Percentiles rank a stretch among this genome's conserved stretches.
Conservation (phyloP, 2,329 filamentous ascomycete species). For the Tolypocladium amazonense region DNA sequence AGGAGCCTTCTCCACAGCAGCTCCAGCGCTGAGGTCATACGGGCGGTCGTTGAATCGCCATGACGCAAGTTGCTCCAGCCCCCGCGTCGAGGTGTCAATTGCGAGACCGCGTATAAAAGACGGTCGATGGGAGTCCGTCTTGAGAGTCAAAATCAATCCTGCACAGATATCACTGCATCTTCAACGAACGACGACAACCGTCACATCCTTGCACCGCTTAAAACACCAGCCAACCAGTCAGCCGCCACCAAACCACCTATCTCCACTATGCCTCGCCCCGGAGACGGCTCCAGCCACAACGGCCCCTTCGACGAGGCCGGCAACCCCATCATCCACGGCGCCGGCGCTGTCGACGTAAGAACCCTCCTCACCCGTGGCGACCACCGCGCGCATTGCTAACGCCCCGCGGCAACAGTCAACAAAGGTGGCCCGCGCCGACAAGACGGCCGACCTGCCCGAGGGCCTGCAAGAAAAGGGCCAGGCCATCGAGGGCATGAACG, state of each 20-base stretch:
- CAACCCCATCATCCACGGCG: slow-evolving; percentile 34
- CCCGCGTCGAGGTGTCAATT: background rate
- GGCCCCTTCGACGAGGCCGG: slow-evolving; percentile 27
- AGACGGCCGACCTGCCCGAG: slow-evolving; percentile 37
- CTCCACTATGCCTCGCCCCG: slow-evolving; percentile 37
- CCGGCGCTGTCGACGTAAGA: slow-evolving; percentile 26
- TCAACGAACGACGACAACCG: background rate
- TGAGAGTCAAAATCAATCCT: background rate
- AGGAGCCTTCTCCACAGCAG: background rate
- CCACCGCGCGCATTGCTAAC: background rate
- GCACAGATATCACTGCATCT: background rate
- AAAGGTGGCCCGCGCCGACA: slow-evolving; percentile 35
- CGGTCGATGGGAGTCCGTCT: background rate
- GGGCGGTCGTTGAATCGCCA: background rate
- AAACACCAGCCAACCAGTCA: background rate
- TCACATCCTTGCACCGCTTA: background rate
- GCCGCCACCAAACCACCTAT: background rate
- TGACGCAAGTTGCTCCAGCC: background rate
- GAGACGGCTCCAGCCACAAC: slow-evolving; percentile 38
- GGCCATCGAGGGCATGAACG: slow-evolving; percentile 26
- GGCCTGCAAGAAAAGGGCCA: slow-evolving; percentile 29
- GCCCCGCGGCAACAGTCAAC: slow-evolving; percentile 11
- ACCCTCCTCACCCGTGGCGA: background rate
- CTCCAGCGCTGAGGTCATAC: background rate
- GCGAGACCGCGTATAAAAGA: background rate